A percentile compares a stretch with the other conserved stretches of the same genome.
These are phyloP conservation scores for Apiotrichum gamsii DNA, from an alignment of 1,284 basidiomycete species.

Conservation along the genomic window DNA sequence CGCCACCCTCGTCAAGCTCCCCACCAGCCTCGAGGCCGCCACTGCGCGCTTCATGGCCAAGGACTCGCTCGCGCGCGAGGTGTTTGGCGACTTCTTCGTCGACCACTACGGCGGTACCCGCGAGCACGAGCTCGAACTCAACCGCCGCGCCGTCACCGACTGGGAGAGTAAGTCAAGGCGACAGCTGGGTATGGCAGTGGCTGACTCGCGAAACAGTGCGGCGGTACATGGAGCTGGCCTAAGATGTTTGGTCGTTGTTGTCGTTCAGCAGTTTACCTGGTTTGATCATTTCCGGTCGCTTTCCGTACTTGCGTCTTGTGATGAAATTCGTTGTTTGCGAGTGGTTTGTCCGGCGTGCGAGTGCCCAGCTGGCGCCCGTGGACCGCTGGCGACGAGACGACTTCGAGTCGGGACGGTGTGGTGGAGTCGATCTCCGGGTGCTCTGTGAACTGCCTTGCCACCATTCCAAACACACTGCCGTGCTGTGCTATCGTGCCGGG, in stretches of 20 bases:
- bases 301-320: too few species aligned
- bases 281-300: too few species aligned
- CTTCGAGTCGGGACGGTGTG: too few species aligned
- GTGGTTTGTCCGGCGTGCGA: too few species aligned
- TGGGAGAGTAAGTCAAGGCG: constrained; percentile 71
- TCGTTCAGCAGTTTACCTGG: too few species aligned
- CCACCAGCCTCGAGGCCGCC: constrained; percentile 70
- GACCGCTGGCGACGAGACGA: too few species aligned
- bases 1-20: constrained; percentile 59
- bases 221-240: constrained; percentile 74
- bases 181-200: background rate
- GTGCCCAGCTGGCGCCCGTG: too few species aligned
- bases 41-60: constrained; percentile 70
- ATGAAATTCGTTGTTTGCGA: too few species aligned
- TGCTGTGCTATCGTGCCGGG: too few species aligned
- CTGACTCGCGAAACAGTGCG: constrained; percentile 55
- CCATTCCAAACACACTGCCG: too few species aligned
- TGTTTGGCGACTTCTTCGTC: constrained; percentile 82
- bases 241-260: constrained; percentile 5
- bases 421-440: too few species aligned
- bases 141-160: constrained; percentile 82
- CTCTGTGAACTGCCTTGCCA: too few species aligned
- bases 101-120: constrained; percentile 90
- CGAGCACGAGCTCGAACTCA: constrained; percentile 75
- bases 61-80: constrained; percentile 73